Conservation (phyloP, 441 rosid genomes). For the Gossypium schwendimanii region DNA sequence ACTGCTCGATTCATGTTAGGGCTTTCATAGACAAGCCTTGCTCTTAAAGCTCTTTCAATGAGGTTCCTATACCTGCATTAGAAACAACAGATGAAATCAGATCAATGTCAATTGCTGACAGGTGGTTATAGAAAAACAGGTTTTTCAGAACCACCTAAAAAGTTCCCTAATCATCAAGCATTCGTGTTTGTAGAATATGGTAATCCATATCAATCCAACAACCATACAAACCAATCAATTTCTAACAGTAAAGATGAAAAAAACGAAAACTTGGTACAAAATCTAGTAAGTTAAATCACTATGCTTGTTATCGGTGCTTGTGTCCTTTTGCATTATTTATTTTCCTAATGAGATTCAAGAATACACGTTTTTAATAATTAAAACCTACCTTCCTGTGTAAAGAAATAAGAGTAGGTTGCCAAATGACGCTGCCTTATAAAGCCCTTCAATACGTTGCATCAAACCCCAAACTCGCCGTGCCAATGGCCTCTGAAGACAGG, state of each 20-base stretch:
- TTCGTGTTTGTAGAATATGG: background rate
- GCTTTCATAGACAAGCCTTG: constrained; percentile 84
- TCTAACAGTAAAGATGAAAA: background rate
- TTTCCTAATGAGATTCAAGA: constrained; percentile 3
- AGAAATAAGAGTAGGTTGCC: constrained; percentile 80
- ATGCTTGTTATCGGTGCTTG: background rate
- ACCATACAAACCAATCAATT: background rate
- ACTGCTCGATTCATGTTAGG: constrained; percentile 94
- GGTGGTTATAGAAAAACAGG: background rate
- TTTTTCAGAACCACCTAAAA: background rate
- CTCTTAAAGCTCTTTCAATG: constrained; percentile 78
- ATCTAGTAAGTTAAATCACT: background rate
- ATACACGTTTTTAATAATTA: background rate
- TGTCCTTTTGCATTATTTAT: background rate
- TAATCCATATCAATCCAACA: background rate
- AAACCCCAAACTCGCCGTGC: constrained; percentile 76
- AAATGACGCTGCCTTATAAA: constrained; percentile 86
- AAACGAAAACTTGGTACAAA: background rate
- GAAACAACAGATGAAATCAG: constrained; percentile 1
- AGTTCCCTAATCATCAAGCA: background rate
- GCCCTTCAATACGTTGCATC: constrained; percentile 70
- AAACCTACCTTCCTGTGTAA: constrained; percentile 72
- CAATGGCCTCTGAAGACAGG: constrained; percentile 60
- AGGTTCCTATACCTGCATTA: constrained; percentile 82
- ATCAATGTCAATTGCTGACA: background rate